Base-by-base conservation (phyloP, 768 basidiomycete species). In the Kwoniella dejecticola region DNA sequence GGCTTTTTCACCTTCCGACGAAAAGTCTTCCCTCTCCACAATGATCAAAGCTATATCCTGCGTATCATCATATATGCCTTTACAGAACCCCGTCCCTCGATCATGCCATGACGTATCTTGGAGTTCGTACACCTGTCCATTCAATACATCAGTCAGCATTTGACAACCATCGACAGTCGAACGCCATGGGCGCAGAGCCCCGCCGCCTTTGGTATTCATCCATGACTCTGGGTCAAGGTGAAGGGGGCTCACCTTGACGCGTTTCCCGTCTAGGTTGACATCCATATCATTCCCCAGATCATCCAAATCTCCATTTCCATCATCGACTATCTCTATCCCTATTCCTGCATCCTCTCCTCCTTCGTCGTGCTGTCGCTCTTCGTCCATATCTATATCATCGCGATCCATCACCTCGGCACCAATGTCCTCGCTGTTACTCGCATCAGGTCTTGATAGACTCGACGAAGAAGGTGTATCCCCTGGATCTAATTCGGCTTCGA, bases 21-120 rank as follows among this genome's bases (percentile, higher is more conserved):
- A 49, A 12, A 52, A 48, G 15, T 74, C 71, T 57, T 80, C 79
- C 8, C 63, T 62, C 17, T 75, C 79, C 21, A 79, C 79, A 21
- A 79, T 68, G 36, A 80, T 48, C 47, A 80, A 41, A 1, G 80
- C 78, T 23, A 77, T 66, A 53, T 79, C 79, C 24, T 70, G 71
- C 10, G 62, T 52, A 48, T 79, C 76, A 60, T 79, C 79, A 55
- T 79, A 89, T 76, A 93, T 87, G 45, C 93, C 93, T 72, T 89
- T 90, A 78, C 94, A 96, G 76, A 93, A 90, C 0, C 96, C 96
- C 17, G 96, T 99, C 47, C 96, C 96, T 76, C 92, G 87, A 83
- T 99, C 96, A 57, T 88, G 84, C 96, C 96, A 99, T 58, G 87
- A 86, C 66, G 89, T 84, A 60, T 89, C 91, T 54, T 91, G 85